A percentile compares a stretch with the other conserved stretches of the same genome.
Evolutionary conservation across 1,139 yeast genomes (phyloP).

Genomic region (Lodderomyces pseudojiufengensis): DNA sequence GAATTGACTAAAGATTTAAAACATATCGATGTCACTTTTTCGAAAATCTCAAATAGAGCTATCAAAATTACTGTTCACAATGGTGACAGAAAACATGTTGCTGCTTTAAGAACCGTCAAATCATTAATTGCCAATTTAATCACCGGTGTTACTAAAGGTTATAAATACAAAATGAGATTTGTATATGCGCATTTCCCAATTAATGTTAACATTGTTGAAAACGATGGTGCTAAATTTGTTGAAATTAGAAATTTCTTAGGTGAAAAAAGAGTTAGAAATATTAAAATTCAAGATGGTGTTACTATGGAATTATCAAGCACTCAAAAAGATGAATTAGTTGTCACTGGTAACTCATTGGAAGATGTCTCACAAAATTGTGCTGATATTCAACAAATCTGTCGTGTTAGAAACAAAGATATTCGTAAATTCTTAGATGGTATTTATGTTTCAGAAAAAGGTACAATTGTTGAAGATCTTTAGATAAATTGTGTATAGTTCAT

Average conservation of each 20-base stretch:
- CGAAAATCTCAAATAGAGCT: conserved; percentile 64
- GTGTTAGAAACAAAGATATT: conserved; percentile 99
- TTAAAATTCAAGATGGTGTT: conserved; percentile 87
- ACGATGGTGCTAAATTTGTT: conserved; percentile 70
- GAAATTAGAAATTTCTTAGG: conserved; percentile 99
- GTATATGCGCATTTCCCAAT: conserved; percentile 99
- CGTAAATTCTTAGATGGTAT: conserved; percentile 99
- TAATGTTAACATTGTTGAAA: conserved; percentile 84
- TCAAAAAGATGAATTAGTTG: conserved; percentile 92
- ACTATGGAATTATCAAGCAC: conserved; percentile 71
- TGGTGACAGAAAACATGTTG: conserved; percentile 99
- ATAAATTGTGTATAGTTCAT: not conserved
- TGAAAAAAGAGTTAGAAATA: conserved; percentile 92
- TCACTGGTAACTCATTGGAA: conserved; percentile 96
- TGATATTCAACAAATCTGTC: conserved; percentile 96
- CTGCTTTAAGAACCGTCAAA: conserved; percentile 98
- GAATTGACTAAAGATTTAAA: conserved; percentile 83
- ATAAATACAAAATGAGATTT: conserved; percentile 99
- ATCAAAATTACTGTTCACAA: conserved; percentile 92
- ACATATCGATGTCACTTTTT: conserved; percentile 93
- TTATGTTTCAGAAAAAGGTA: conserved; percentile 96
- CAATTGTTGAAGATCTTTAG: conserved; percentile 57
- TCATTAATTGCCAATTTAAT: conserved; percentile 90
- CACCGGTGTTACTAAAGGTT: conserved; percentile 99
- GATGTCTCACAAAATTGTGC: conserved; percentile 98